Percentiles rank a stretch among this genome's conserved stretches.
Conservation (phyloP, 108 stramenopile species). For the Epithemia pelagica region DNA sequence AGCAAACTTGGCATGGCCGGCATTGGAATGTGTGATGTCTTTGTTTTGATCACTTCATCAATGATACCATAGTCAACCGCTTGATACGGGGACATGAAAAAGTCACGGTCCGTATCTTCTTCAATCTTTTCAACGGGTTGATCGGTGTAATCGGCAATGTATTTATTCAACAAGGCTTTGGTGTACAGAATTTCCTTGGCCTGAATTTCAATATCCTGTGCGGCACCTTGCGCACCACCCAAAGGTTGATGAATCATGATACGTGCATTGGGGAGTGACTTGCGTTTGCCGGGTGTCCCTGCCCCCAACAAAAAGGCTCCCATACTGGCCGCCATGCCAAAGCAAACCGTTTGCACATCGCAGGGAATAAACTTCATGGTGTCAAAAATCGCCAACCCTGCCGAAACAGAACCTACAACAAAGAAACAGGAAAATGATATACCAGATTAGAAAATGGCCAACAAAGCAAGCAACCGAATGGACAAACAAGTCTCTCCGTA, state of each 20-base stretch:
- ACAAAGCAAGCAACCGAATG: neutral
- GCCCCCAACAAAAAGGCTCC: conserved; percentile 94
- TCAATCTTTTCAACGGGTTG: conserved; percentile 94
- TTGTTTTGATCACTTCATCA: conserved; percentile 94
- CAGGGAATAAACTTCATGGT: conserved; percentile 97
- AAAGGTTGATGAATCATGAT: conserved; percentile 99
- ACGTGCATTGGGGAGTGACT: conserved; percentile 86
- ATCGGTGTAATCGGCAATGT: conserved; percentile 88
- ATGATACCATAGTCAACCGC: conserved; percentile 95
- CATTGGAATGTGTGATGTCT: conserved; percentile 79
- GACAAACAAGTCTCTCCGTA: neutral
- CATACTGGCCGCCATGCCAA: conserved; percentile 97
- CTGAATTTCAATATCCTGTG: conserved; percentile 96
- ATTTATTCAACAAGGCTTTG: conserved; percentile 81
- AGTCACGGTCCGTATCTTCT: conserved; percentile 92
- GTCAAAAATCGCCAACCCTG: conserved; percentile 95
- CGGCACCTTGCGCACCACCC: conserved; percentile 94
- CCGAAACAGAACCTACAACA: conserved; percentile 44
- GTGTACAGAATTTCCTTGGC: conserved; percentile 96
- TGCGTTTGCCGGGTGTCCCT: conserved; percentile 83
- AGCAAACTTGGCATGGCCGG: conserved; percentile 71
- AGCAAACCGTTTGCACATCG: conserved; percentile 93
- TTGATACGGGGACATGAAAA: conserved; percentile 95
- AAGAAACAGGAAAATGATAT: neutral
- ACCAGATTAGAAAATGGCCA: neutral